phyloP scores from a whole-genome alignment of 495 filamentous ascomycete species.

The Apodospora peruviana region DNA sequence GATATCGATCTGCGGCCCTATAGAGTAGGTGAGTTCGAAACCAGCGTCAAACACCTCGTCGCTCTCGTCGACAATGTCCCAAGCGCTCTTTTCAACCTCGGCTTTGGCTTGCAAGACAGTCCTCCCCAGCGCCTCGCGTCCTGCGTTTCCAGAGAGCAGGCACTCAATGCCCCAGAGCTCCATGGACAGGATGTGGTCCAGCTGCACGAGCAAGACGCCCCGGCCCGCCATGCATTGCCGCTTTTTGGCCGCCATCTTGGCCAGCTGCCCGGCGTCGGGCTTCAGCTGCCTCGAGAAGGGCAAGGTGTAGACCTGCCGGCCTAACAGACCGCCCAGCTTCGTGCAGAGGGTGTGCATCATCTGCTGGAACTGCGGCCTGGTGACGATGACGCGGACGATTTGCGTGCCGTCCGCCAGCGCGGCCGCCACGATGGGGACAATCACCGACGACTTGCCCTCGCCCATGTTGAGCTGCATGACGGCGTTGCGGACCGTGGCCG shows the following conservation, averaged over 20 bases:
- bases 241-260: constrained; percentile 37
- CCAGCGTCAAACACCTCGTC: constrained; percentile 58
- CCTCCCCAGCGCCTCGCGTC: constrained; percentile 38
- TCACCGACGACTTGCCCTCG: constrained; percentile 66
- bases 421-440: constrained; percentile 58
- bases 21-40: constrained; percentile 63
- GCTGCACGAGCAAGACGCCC: constrained; percentile 55
- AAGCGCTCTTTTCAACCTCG: constrained; percentile 23
- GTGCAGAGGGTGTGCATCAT: constrained; percentile 56
- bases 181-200: constrained; percentile 67
- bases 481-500: too few species aligned
- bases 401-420: constrained; percentile 46
- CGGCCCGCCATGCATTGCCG: constrained; percentile 42
- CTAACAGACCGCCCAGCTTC: constrained; percentile 56
- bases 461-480: constrained; percentile 74
- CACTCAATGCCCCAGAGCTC: constrained; percentile 62
- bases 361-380: constrained; percentile 56
- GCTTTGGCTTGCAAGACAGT: too few species aligned
- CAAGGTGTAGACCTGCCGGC: constrained; percentile 53
- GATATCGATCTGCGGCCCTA: constrained; percentile 49
- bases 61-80: constrained; percentile 61
- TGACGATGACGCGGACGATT: constrained; percentile 56
- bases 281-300: constrained; percentile 53
- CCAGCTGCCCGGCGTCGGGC: constrained; percentile 11
- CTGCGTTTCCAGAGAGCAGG: constrained; percentile 13